A percentile compares a stretch with the other conserved stretches of the same genome.
Conservation (phyloP, 805 yeast species). For the Saturnispora halmiae region DNA sequence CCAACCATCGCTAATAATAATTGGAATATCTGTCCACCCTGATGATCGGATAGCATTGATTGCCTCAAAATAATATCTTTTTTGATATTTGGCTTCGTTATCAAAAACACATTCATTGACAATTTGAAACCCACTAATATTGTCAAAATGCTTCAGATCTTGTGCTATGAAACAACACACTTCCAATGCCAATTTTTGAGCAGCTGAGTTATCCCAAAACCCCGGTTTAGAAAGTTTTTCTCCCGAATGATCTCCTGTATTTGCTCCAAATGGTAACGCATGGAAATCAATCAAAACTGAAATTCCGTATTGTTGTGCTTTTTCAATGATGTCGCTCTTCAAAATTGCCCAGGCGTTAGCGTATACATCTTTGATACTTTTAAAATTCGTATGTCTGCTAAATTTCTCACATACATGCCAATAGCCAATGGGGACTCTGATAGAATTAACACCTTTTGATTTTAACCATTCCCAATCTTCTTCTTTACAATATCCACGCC, state of each 20-base stretch:
- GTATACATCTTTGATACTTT: conserved; percentile 46
- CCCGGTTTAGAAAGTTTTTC: conserved; percentile 47
- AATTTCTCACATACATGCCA: conserved; percentile 73
- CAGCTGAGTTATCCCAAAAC: conserved; percentile 47
- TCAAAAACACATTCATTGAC: conserved; percentile 76
- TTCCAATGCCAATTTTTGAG: conserved; percentile 38
- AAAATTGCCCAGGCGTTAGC: conserved; percentile 62
- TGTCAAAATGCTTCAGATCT: conserved; percentile 49
- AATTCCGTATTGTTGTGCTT: conserved; percentile 54
- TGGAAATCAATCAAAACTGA: conserved; percentile 79
- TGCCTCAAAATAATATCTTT: conserved; percentile 58
- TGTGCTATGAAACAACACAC: conserved; percentile 51
- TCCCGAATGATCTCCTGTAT: conserved; percentile 79
- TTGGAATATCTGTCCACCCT: conserved; percentile 50
- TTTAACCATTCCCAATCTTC: conserved; percentile 76
- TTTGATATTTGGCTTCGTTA: conserved; percentile 43
- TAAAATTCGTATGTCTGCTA: conserved; percentile 56
- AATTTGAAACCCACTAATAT: conserved; percentile 73
- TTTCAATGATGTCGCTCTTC: conserved; percentile 40
- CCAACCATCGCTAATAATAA: conserved; percentile 91
- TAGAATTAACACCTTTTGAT: conserved; percentile 60
- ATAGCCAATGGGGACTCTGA: conserved; percentile 85
- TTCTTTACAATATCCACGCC: conserved; percentile 51
- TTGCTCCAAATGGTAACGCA: conserved; percentile 90
- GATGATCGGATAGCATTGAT: conserved; percentile 45